Evolutionary conservation across 371 early-diverging fungal species (phyloP).

Genomic region (Polyrhizophydium stewartii): DNA sequence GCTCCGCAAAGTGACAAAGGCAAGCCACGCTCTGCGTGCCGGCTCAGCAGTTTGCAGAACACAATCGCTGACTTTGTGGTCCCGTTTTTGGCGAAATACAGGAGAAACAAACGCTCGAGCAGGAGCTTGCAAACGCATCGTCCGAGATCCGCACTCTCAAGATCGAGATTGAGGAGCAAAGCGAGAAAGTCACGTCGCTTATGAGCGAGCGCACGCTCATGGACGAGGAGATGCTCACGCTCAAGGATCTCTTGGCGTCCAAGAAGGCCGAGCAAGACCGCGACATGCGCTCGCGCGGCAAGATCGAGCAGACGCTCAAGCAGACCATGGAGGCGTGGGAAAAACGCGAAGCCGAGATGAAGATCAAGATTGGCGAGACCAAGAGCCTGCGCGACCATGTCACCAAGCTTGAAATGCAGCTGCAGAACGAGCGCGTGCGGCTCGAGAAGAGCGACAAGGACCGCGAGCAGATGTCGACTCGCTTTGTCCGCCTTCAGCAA

Average conservation of each 20-base stretch:
- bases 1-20: conserved; percentile 19
- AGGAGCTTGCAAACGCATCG: conserved; percentile 18
- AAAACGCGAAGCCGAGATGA: conserved; percentile 31
- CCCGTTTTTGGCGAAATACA: too few relatives aligned
- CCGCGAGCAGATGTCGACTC: conserved; percentile 29
- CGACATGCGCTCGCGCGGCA: conserved; percentile 35
- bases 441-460: conserved; percentile 34
- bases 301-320: conserved; percentile 35
- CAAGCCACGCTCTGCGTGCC: not conserved
- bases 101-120: conserved; percentile 16
- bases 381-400: conserved; percentile 30
- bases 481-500: conserved; percentile 31
- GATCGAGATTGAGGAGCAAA: conserved; percentile 18
- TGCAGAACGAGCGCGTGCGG: conserved; percentile 30
- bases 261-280: conserved; percentile 49
- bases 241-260: conserved; percentile 40
- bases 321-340: conserved; percentile 16
- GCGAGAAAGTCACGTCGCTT: conserved; percentile 12
- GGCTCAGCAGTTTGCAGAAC: too few relatives aligned
- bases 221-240: conserved; percentile 34
- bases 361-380: conserved; percentile 21
- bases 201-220: conserved; percentile 17
- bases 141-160: conserved; percentile 12
- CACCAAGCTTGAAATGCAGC: conserved; percentile 27
- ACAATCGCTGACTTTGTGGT: too few relatives aligned